phyloP scores from a whole-genome alignment of 805 yeast species.

The Debaryomyces castellii region DNA sequence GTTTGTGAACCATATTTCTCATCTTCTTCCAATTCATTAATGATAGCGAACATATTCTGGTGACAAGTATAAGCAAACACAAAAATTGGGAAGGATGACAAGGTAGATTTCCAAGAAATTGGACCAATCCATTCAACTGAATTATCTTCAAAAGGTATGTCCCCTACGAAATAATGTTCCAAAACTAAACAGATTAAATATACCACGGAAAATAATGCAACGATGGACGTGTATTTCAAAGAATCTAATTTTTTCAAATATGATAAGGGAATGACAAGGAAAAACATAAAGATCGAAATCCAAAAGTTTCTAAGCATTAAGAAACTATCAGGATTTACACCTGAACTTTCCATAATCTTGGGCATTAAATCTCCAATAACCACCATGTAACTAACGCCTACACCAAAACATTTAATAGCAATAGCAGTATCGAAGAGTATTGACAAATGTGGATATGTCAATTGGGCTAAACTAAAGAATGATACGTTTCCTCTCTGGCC shows the following conservation, averaged over 20 bases:
- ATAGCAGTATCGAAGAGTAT: slow-evolving; percentile 75
- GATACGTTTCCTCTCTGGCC: slow-evolving; percentile 42
- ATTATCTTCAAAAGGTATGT: slow-evolving; percentile 13
- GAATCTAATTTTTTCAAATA: slow-evolving; percentile 63
- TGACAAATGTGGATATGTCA: slow-evolving; percentile 70
- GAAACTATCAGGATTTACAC: slow-evolving; percentile 20
- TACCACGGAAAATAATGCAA: slow-evolving; percentile 65
- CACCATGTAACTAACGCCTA: slow-evolving; percentile 67
- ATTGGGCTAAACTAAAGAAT: slow-evolving; percentile 45
- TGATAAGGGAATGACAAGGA: slow-evolving; percentile 62
- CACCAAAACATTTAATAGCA: slow-evolving; percentile 78
- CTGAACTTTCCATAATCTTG: slow-evolving; percentile 42
- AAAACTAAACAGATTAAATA: slow-evolving; percentile 60
- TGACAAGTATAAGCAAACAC: slow-evolving; percentile 82
- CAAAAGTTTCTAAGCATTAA: slow-evolving; percentile 47
- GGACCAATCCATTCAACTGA: slow-evolving; percentile 39
- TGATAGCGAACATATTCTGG: slow-evolving; percentile 76
- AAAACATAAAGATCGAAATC: slow-evolving; percentile 50
- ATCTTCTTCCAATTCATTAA: slow-evolving; percentile 58
- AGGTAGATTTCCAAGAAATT: slow-evolving; percentile 33
- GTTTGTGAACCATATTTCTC: slow-evolving; percentile 38
- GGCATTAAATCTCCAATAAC: slow-evolving; percentile 80
- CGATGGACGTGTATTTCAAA: slow-evolving; percentile 66
- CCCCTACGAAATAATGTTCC: slow-evolving; percentile 42
- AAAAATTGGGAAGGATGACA: slow-evolving; percentile 69